Evolutionary conservation across 1,139 yeast species (phyloP).

Genomic region (Candida pseudoviswanathii): DNA sequence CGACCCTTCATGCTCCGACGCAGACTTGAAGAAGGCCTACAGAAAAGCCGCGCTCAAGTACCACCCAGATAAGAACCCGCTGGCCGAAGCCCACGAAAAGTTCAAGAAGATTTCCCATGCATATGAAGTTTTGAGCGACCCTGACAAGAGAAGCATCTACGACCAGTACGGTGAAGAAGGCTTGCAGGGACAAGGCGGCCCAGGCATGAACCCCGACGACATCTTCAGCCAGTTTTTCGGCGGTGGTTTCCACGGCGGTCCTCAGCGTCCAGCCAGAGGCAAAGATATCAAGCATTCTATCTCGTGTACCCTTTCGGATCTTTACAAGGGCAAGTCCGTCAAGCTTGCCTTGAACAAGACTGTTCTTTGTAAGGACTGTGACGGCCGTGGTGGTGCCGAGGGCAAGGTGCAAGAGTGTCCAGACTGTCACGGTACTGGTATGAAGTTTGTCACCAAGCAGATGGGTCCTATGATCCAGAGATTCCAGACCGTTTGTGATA

Average conservation of each 20-base stretch:
- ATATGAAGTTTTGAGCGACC: conserved; percentile 83
- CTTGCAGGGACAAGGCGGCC: conserved; percentile 71
- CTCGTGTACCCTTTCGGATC: conserved; percentile 84
- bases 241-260: conserved; percentile 61
- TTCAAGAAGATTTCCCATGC: conserved; percentile 92
- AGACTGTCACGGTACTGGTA: conserved; percentile 87
- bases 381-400: conserved; percentile 95
- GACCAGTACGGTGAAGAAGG: conserved; percentile 96
- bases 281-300: conserved; percentile 90
- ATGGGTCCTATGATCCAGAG: conserved; percentile 99
- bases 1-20: conserved; percentile 72
- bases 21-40: conserved; percentile 92
- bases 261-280: conserved; percentile 86
- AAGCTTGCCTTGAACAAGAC: conserved; percentile 94
- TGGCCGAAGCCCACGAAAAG: conserved; percentile 92
- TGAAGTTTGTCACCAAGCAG: conserved; percentile 91
- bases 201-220: conserved; percentile 84
- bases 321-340: conserved; percentile 92
- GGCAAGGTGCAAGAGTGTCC: conserved; percentile 88
- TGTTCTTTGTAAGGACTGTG: conserved; percentile 81
- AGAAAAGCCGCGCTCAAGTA: conserved; percentile 89
- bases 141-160: conserved; percentile 85
- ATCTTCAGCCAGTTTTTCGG: conserved; percentile 94
- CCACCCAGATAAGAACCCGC: conserved; percentile 87
- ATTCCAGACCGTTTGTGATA: conserved; percentile 93